Conservation (phyloP, 2,329 filamentous ascomycete species). For the Hansfordia pulvinata region DNA sequence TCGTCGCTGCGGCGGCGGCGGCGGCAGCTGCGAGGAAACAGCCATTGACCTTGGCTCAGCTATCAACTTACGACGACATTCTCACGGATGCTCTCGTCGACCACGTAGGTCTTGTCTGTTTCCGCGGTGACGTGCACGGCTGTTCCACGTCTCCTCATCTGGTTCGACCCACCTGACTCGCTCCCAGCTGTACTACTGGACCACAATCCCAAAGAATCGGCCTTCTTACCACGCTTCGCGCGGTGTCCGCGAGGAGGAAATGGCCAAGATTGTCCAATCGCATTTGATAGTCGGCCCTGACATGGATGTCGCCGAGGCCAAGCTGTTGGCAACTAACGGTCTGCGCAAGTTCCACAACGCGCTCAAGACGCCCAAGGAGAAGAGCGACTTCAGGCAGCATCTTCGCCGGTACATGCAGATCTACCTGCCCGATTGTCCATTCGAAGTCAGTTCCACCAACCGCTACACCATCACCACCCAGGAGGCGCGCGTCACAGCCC, state of each 20-base stretch:
- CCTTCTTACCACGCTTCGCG: slow-evolving; percentile 75
- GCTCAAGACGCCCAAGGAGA: slow-evolving; percentile 64
- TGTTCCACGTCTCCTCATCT: slow-evolving; percentile 2
- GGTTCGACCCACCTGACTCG: slow-evolving; percentile 9
- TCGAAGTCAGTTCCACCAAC: slow-evolving; percentile 84
- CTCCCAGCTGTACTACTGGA: slow-evolving; percentile 84
- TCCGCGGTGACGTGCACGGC: slow-evolving; percentile 1
- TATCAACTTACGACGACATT: slow-evolving; percentile 90
- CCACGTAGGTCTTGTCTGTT: slow-evolving; percentile 50
- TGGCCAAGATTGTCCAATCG: slow-evolving; percentile 45
- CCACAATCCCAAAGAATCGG: slow-evolving; percentile 86
- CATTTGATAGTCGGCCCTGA: slow-evolving; percentile 67
- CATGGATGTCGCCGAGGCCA: slow-evolving; percentile 52
- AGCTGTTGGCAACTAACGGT: slow-evolving; percentile 59
- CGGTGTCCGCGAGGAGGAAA: slow-evolving; percentile 54
- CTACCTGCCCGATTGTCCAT: slow-evolving; percentile 86
- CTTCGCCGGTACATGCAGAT: slow-evolving; percentile 84
- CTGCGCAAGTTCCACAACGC: slow-evolving; percentile 56
- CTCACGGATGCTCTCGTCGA: slow-evolving; percentile 91
- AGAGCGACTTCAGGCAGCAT: slow-evolving; percentile 75
- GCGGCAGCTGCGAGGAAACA: slow-evolving; percentile 40
- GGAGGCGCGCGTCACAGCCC: slow-evolving; percentile 77
- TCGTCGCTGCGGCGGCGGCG: too few species aligned
- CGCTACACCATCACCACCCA: slow-evolving; percentile 85
- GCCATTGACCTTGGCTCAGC: slow-evolving; percentile 70